Evolutionary conservation across 2,329 filamentous ascomycete species (phyloP).

Genomic region (Penicillium verrucosum): DNA sequence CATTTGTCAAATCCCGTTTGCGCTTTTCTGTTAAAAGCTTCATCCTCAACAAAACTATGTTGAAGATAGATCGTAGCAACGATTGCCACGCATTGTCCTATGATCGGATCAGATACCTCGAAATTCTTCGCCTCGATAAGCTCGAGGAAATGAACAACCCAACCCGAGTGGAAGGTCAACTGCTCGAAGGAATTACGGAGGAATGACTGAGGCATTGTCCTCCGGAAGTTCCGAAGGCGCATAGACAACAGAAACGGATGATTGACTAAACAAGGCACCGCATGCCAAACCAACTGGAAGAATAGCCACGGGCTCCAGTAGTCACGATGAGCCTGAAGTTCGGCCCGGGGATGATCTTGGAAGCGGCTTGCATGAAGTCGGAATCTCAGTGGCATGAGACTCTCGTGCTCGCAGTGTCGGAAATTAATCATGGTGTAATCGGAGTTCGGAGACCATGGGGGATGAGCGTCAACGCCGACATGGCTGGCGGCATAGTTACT

Average conservation of each 20-base stretch:
- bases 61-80: slow-evolving; percentile 52
- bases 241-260: slow-evolving; percentile 50
- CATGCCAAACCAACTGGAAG: slow-evolving; percentile 48
- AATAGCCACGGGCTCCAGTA: slow-evolving; percentile 52
- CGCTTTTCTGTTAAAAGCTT: slow-evolving; percentile 33
- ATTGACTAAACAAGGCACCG: slow-evolving; percentile 49
- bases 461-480: slow-evolving; percentile 36
- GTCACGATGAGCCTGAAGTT: slow-evolving; percentile 40
- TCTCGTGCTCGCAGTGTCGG: slow-evolving; percentile 49
- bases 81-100: slow-evolving; percentile 47
- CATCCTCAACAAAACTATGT: slow-evolving; percentile 46
- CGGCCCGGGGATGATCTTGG: slow-evolving; percentile 35
- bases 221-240: slow-evolving; percentile 46
- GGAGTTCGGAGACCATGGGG: slow-evolving; percentile 47
- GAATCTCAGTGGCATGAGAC: slow-evolving; percentile 46
- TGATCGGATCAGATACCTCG: slow-evolving; percentile 42
- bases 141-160: slow-evolving; percentile 50
- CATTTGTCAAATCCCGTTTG: slow-evolving; percentile 41
- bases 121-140: slow-evolving; percentile 41
- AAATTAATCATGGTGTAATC: slow-evolving; percentile 48
- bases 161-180: slow-evolving; percentile 46
- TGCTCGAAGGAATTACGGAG: slow-evolving; percentile 50
- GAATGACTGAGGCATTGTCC: slow-evolving; percentile 50
- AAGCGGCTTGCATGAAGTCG: slow-evolving; percentile 48
- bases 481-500: slow-evolving; percentile 44